A percentile compares a stretch with the other conserved stretches of the same genome.
These are phyloP conservation scores for Diaporthe ampelina DNA, from an alignment of 2,329 filamentous ascomycete species.

Conservation along the genomic window DNA sequence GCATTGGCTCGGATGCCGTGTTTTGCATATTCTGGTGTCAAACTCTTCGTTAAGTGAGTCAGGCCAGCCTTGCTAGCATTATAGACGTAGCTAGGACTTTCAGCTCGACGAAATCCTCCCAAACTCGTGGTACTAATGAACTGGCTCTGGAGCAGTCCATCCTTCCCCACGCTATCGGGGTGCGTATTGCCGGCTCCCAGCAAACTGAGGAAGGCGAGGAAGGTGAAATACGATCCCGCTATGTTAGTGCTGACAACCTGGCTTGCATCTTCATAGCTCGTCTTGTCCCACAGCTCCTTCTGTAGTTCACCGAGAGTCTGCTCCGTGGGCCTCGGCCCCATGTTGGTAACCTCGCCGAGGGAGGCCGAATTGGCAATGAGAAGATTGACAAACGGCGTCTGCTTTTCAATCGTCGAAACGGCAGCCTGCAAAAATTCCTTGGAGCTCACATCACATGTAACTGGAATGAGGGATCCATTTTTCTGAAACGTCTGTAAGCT, in stretches of 20 bases:
- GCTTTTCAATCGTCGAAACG: not conserved
- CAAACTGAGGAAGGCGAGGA: not conserved
- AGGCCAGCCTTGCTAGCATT: not conserved
- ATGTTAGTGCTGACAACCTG: not conserved
- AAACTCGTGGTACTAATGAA: slow-evolving; percentile 2
- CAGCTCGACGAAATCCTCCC: not conserved
- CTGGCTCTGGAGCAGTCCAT: not conserved
- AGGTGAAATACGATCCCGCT: slow-evolving; percentile 1
- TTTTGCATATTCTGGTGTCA: not conserved
- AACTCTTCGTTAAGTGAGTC: not conserved
- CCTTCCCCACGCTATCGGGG: slow-evolving; percentile 2
- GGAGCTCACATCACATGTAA: not conserved
- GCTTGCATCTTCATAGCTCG: not conserved
- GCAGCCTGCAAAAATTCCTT: slow-evolving; percentile 8
- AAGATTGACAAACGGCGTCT: not conserved
- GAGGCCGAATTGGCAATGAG: not conserved
- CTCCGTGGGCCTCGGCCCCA: not conserved
- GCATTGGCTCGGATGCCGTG: not conserved
- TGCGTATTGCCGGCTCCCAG: slow-evolving; percentile 1
- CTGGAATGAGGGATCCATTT: slow-evolving; percentile 7
- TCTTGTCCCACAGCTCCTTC: not conserved
- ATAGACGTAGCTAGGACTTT: not conserved
- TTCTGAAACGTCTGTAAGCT: not conserved
- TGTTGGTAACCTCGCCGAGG: not conserved
- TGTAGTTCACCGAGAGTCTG: not conserved